Percentiles rank a stretch among this genome's conserved stretches.
phyloP scores from a whole-genome alignment of 2,329 filamentous ascomycete genomes.

The Leptosphaerulina australis region DNA sequence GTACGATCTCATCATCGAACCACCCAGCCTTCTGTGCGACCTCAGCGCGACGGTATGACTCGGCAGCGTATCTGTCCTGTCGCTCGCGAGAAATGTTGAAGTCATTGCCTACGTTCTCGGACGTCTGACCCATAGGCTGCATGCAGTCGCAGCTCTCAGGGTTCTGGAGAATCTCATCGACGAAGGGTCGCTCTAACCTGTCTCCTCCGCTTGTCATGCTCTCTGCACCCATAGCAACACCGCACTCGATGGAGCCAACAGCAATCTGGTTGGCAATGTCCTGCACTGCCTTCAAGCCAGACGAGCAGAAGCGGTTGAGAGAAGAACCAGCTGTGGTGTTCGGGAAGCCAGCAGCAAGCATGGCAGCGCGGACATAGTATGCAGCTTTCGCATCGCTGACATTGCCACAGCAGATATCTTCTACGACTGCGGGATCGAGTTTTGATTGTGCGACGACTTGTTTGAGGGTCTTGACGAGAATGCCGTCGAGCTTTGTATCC shows the following conservation, averaged over 20 bases:
- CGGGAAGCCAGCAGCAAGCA: constrained; percentile 90
- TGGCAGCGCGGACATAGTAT: constrained; percentile 87
- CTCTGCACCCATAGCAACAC: constrained; percentile 87
- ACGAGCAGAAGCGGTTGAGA: constrained; percentile 96
- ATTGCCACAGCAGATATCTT: constrained; percentile 93
- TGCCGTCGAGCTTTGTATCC: constrained; percentile 86
- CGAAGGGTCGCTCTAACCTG: constrained; percentile 72
- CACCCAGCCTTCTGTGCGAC: constrained; percentile 85
- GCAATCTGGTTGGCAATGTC: constrained; percentile 90
- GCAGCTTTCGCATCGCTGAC: constrained; percentile 85
- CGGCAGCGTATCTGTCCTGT: constrained; percentile 85
- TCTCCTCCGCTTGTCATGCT: constrained; percentile 80
- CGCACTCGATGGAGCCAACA: constrained; percentile 80
- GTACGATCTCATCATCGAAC: constrained; percentile 93
- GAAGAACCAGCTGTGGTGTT: constrained; percentile 82
- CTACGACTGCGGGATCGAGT: constrained; percentile 78
- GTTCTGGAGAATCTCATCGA: constrained; percentile 73
- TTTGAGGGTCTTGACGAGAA: constrained; percentile 83
- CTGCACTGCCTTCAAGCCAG: constrained; percentile 91
- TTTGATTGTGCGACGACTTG: constrained; percentile 68
- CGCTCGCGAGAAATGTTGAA: constrained; percentile 80
- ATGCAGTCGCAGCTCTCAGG: constrained; percentile 85
- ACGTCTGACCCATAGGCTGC: constrained; percentile 97
- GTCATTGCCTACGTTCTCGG: constrained; percentile 91
- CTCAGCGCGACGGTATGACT: constrained; percentile 88